A percentile compares a stretch with the other conserved stretches of the same genome.
Evolutionary conservation across 2,329 filamentous ascomycete species (phyloP).

Genomic region (Alternaria sp.): DNA sequence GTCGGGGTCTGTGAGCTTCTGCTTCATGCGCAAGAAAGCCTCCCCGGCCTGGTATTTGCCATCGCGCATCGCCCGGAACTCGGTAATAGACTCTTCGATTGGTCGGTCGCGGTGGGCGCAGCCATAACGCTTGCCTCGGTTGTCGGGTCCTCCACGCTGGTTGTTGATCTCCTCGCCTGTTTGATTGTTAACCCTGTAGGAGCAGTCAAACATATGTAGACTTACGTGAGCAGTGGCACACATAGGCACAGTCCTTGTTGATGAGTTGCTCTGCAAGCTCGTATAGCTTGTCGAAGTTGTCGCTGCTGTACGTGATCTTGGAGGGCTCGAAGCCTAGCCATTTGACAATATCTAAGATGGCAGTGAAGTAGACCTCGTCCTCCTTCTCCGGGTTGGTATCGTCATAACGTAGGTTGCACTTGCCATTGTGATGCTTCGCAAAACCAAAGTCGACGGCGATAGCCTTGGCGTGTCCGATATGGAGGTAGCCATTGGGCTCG

Average conservation of each 20-base stretch:
- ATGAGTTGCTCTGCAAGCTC: conserved; percentile 89
- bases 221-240: conserved; percentile 81
- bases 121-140: conserved; percentile 74
- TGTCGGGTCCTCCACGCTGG: conserved; percentile 81
- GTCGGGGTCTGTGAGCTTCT: conserved; percentile 69
- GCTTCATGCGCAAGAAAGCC: conserved; percentile 92
- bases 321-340: conserved; percentile 88
- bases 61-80: conserved; percentile 91
- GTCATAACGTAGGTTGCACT: conserved; percentile 82
- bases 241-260: conserved; percentile 72
- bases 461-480: conserved; percentile 94
- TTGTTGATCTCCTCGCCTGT: conserved; percentile 80
- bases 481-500: conserved; percentile 88
- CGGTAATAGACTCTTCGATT: conserved; percentile 77
- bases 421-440: conserved; percentile 81
- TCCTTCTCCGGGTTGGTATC: conserved; percentile 96
- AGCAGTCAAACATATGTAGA: neutral
- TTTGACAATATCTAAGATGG: conserved; percentile 86
- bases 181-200: conserved; percentile 30
- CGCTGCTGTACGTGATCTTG: conserved; percentile 84
- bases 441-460: conserved; percentile 98
- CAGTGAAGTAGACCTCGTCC: conserved; percentile 86
- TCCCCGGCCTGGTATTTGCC: conserved; percentile 87
- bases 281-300: conserved; percentile 89
- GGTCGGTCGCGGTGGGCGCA: conserved; percentile 82